phyloP scores from a whole-genome alignment of 495 filamentous ascomycete species.

The Podospora conica region DNA sequence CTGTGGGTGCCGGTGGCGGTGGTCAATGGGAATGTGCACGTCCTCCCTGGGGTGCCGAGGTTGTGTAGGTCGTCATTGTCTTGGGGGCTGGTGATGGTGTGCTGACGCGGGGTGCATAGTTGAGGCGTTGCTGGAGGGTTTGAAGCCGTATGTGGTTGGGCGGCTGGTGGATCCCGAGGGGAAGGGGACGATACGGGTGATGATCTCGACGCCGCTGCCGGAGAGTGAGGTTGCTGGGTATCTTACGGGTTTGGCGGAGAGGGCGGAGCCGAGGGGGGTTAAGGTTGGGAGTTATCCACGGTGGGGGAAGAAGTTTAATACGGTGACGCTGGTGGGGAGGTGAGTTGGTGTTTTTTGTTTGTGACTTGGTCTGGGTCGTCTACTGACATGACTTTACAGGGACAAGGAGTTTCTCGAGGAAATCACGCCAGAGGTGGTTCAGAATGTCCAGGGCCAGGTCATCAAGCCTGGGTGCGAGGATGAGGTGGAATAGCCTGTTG shows the following conservation, averaged over 20 bases:
- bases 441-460: slow-evolving; percentile 41
- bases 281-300: slow-evolving; percentile 97
- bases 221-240: slow-evolving; percentile 82
- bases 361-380: neutral
- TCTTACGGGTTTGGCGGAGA: slow-evolving; percentile 68
- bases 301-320: slow-evolving; percentile 84
- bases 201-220: slow-evolving; percentile 78
- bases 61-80: slow-evolving; percentile 44
- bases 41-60: slow-evolving; percentile 83
- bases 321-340: slow-evolving; percentile 82
- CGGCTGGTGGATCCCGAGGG: slow-evolving; percentile 71
- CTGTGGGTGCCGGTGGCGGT: slow-evolving; percentile 86
- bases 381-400: slow-evolving; percentile 16
- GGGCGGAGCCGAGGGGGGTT: slow-evolving; percentile 63
- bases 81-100: neutral
- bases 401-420: slow-evolving; percentile 45
- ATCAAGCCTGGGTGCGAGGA: slow-evolving; percentile 43
- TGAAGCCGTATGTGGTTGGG: slow-evolving; percentile 63
- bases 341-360: slow-evolving; percentile 15
- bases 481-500: slow-evolving; percentile 14
- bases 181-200: slow-evolving; percentile 65
- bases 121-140: slow-evolving; percentile 63
- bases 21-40: slow-evolving; percentile 88
- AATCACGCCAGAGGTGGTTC: slow-evolving; percentile 44
- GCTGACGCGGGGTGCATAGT: slow-evolving; percentile 33